Conservation (phyloP, 306 rosid species). For the Cucumis sativus region Cucumber_9930_V3 NC_026658.2:9868001-9868500, state of each 20-base stretch:
- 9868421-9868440: no score
- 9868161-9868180: not conserved
- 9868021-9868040: slow-evolving; percentile 5
- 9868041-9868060: not conserved
- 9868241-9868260: not conserved
- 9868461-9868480: no score
- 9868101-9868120: not conserved
- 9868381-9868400: no score
- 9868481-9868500: no score
- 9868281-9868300: no score
- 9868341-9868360: no score
- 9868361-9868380: no score
- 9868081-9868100: not conserved
- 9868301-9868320: no score
- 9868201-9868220: not conserved
- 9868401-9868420: no score
- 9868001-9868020: not conserved
- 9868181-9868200: not conserved
- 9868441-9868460: no score
- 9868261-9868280: no score
- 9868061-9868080: not conserved
- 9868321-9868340: no score
- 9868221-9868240: not conserved
- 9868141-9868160: not conserved
- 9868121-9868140: not conserved